Base-by-base conservation (phyloP, 2,329 filamentous ascomycete species). In the Monosporascus sp. region DNA sequence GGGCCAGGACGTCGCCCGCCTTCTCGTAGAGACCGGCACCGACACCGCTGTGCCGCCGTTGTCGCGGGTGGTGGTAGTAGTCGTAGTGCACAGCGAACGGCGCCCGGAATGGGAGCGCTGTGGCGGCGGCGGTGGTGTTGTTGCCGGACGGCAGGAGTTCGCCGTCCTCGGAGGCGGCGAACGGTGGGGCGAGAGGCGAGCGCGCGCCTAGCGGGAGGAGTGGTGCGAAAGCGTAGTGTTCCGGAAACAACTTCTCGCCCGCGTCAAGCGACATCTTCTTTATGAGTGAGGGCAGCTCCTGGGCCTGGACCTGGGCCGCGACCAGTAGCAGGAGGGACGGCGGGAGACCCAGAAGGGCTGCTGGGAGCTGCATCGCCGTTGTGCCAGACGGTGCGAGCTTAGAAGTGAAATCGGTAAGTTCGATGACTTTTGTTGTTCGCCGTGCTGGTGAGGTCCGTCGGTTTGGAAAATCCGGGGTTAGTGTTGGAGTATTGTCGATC, bases 241-340 rank as follows among this genome's bases (percentile, higher is more conserved):
- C 79, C 52, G 85, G 74, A 60, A 85, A 82, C 65, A 93, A 86
- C 77, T 90, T 94, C 66, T 89, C 86, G 55, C 81, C 81, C 49
- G 83, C 80, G 64, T 91, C 85, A 5, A 77, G 76, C 47, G 82
- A 77, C 81, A 92, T 89, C 66, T 91, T 91, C 65, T 81, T 82
- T 52, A 92, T 77, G 1, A 82, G 88, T 1, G 81, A 78, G 0
- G 87, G 61, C 49, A 65, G 65, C 27, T 46, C 43, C 9, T 68
- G 68, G 35, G 72, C 71, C 2, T 62, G 60, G 16, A 71, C 62
- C 46, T 74, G 70, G 2, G 70, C 68, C 2, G 72, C 66, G 45
- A 78, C 61, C 24, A 82, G 70, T 17, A 77, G 65, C 44, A 80
- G 69, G 43, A 80, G 63, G n/a, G 76, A 73, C 7, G 72, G 60